These are phyloP conservation scores for Monosporascus cannonballus DNA, from an alignment of 2,329 filamentous ascomycete genomes.

Conservation along the genomic window DNA sequence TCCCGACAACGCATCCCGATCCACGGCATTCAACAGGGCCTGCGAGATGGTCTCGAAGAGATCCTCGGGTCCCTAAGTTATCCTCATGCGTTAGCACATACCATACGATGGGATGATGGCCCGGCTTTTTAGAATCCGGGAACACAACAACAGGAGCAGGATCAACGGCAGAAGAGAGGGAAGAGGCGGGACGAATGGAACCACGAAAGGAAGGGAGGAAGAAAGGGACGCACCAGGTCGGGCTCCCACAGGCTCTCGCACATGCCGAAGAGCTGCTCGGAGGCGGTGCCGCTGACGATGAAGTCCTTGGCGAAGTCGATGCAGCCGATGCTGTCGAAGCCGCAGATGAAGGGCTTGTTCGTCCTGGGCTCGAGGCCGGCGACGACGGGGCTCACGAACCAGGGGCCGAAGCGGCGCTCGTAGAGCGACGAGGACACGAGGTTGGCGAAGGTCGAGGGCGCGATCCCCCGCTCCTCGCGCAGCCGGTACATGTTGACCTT, in stretches of 20 bases:
- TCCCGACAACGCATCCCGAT: slow-evolving; percentile 91
- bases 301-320: slow-evolving; percentile 99
- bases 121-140: background rate
- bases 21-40: slow-evolving; percentile 88
- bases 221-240: slow-evolving; percentile 64
- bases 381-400: slow-evolving; percentile 91
- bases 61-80: slow-evolving; percentile 70
- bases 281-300: slow-evolving; percentile 93
- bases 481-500: slow-evolving; percentile 99
- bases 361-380: slow-evolving; percentile 93
- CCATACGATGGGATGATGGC: too few relatives aligned
- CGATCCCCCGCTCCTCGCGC: slow-evolving; percentile 94
- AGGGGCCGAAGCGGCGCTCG: slow-evolving; percentile 92
- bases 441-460: slow-evolving; percentile 92
- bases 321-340: slow-evolving; percentile 97
- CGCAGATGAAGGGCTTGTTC: slow-evolving; percentile 94
- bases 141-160: background rate
- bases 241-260: slow-evolving; percentile 98
- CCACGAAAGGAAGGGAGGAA: background rate
- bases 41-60: slow-evolving; percentile 99
- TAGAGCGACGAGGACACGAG: slow-evolving; percentile 87
- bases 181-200: background rate
- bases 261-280: slow-evolving; percentile 97
- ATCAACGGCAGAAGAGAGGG: background rate
- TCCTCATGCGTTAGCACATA: background rate